Base-by-base conservation (phyloP, 805 yeast genomes). In the Debaryomyces tyrocola region DNA sequence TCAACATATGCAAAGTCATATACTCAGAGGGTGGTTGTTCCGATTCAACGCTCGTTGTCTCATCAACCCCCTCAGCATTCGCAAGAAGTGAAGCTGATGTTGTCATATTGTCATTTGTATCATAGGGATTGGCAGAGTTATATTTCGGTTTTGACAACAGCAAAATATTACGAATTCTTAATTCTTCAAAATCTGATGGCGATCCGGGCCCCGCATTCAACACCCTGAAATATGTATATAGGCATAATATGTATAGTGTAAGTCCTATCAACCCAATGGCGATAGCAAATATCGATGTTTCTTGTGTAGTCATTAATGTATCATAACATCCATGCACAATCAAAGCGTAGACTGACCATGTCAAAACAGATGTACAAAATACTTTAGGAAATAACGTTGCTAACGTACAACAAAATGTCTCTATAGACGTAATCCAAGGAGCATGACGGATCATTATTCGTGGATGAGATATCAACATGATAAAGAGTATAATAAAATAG, bases 161-260 rank as follows among this genome's bases (percentile, higher is more conserved):
- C 20, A 46, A 40, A 7, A 55, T 37, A 37, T 60, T 48, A 14
- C 43, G 33, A 31, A 75, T 62, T 14, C 56, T 53, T 27, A 85
- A 61, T 35, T 70, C 77, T 0, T 70, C 64, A 52, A 70, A 83
- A 50, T 84, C 89, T 15, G 69, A 49, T 0, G 92, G 90, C 14
- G 85, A 79, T 0, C 92, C 92, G 0, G 86, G 76, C 0, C 90
- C 90, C 1, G 64, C 63, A 0, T 29, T n/a, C 1, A 84, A 70
- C 3, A 83, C 78, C 50, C 68, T 63, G 58, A 67, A 79, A 58
- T 85, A 85, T 1, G 85, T 67, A 52, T 73, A 72, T 4, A 83
- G 38, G 17, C 75, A 69, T 12, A 77, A 56, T 0, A 44, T 20
- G 27, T 69, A 72, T 9, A 79, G 55, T 12, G 53, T 20, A 0